A percentile compares a stretch with the other conserved stretches of the same genome.
phyloP scores from a whole-genome alignment of 225 moss, liverwort and hornwort genomes.

The Polytrichum formosum region DNA sequence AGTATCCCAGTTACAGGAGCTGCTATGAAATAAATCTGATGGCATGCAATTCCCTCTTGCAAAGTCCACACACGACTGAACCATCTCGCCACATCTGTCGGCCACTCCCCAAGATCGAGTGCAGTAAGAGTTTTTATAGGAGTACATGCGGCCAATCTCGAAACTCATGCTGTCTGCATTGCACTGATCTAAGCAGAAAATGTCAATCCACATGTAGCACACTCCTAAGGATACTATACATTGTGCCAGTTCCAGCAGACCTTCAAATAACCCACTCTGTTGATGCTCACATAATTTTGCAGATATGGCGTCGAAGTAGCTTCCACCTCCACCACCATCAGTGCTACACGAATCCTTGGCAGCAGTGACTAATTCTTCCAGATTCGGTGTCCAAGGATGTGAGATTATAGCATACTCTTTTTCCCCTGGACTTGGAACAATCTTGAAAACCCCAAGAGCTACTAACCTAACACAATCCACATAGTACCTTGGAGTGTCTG shows the following conservation, averaged over 20 bases:
- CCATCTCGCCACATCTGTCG: constrained; percentile 23
- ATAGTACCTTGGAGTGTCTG: constrained; percentile 10
- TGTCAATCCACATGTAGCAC: constrained; percentile 26
- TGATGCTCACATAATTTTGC: not conserved
- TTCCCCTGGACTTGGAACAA: constrained; percentile 6
- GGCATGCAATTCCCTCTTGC: constrained; percentile 24
- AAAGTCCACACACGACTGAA: constrained; percentile 29
- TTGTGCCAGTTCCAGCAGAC: constrained; percentile 26
- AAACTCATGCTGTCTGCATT: constrained; percentile 12
- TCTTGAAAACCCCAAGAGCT: constrained; percentile 11
- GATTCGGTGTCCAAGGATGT: constrained; percentile 23
- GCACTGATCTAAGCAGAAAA: constrained; percentile 21
- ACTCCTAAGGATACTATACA: constrained; percentile 18
- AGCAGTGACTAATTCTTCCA: constrained; percentile 1
- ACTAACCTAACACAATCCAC: constrained; percentile 19
- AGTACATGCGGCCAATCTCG: constrained; percentile 22
- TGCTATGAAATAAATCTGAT: constrained; percentile 20
- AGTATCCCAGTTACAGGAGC: constrained; percentile 2
- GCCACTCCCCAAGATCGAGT: constrained; percentile 24
- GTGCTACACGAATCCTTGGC: constrained; percentile 4
- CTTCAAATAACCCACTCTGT: constrained; percentile 14
- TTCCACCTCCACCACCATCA: constrained; percentile 15
- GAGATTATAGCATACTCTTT: constrained; percentile 16
- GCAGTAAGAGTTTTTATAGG: constrained; percentile 19
- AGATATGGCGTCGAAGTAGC: constrained; percentile 16